Base-by-base conservation (phyloP, 176 grass and related monocot species). In the Paspalum vaginatum region DNA sequence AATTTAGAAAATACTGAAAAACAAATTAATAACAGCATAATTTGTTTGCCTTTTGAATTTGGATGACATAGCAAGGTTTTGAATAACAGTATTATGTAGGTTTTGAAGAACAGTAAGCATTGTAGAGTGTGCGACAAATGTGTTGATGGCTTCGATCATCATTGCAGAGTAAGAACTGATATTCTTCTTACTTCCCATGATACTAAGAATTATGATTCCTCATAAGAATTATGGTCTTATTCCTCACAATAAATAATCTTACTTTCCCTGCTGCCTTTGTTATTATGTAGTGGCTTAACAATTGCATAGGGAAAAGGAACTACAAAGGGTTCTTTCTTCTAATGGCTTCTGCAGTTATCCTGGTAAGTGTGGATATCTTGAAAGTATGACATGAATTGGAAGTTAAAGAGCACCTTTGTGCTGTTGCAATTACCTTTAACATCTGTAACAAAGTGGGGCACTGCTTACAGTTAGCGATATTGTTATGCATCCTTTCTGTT, bases 71-170 rank as follows among this genome's bases (percentile, higher is more conserved):
- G 24, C 76, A 56, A 94, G 88, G 90, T 93, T 7, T 79, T 94
- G 83, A 97, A 90, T 75, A 90, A 88, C 65, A 88, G 51, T 20
- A 52, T 85, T 61, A 60, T 85, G 74, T 73, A 97, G 94, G 94
- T 97, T 11, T 79, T 95, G 80, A 99, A 91, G 79, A 91, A 95
- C 79, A 99, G 92, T 89, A 99, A 99, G 74, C 96, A 98, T 76
- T 98, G 96, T 22, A 93, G 96, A 82, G 96, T 98, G 44, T 98
- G 96, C 45, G 96, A 98, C 84, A 98, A 98, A 74, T 98, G 96
- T 80, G 92, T 98, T 64, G 96, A 95, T 68, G 96, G 96, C 24
- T 98, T 98, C 56, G 96, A 98, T 91, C 96, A 98, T 83, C 96
- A 98, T 56, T 98, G 96, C 84, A 93, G 96, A 59, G 96, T 98